A percentile compares a stretch with the other conserved stretches of the same genome.
phyloP scores from a whole-genome alignment of 345 rosid genomes.

The Capsella bursapastoris region DNA sequence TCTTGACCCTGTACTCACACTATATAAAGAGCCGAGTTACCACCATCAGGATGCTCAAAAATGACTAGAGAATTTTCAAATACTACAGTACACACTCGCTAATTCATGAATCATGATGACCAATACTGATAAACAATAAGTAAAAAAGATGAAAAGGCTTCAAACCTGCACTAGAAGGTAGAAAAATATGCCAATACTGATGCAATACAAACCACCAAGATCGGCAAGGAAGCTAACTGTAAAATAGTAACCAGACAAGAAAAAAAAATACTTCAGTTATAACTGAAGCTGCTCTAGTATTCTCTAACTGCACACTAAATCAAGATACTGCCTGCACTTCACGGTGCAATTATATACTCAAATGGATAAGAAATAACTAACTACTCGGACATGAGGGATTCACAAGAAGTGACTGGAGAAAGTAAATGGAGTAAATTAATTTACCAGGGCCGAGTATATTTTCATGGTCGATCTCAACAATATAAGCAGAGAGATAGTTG shows the following conservation, averaged over 20 bases:
- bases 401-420: constrained; percentile 11
- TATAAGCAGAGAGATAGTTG: constrained; percentile 79
- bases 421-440: constrained; percentile 41
- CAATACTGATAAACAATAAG: not conserved
- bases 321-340: constrained; percentile 10
- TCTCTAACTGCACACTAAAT: constrained; percentile 18
- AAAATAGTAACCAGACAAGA: constrained; percentile 34
- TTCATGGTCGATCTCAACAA: constrained; percentile 77
- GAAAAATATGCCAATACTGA: constrained; percentile 91
- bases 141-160: constrained; percentile 31
- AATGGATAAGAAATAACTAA: constrained; percentile 1
- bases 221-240: constrained; percentile 99
- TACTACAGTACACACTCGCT: not conserved
- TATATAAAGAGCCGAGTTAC: constrained; percentile 43
- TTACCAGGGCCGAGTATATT: constrained; percentile 85
- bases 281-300: constrained; percentile 20
- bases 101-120: not conserved
- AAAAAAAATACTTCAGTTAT: not conserved
- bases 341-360: not conserved
- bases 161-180: constrained; percentile 87
- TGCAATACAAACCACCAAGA: constrained; percentile 97
- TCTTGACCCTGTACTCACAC: constrained; percentile 88
- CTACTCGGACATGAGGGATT: not conserved
- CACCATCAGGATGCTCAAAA: constrained; percentile 24
- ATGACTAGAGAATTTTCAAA: not conserved